Evolutionary conservation across 371 early-diverging fungal species (phyloP), one percentile per base, ranked within the genome.

Genomic region (Apophysomyces ossiformis): DNA sequence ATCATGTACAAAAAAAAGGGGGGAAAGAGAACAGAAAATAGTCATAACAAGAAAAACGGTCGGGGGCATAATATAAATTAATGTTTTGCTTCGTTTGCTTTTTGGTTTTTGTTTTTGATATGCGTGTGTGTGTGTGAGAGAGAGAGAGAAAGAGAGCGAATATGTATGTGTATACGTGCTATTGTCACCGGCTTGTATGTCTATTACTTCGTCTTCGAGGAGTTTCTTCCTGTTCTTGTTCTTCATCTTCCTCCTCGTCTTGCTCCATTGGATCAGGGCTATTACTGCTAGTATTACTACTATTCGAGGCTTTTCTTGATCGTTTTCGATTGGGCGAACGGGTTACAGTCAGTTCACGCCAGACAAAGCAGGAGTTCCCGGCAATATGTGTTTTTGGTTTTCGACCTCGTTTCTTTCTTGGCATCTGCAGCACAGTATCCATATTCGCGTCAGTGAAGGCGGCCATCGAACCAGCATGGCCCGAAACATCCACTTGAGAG

Each of bases 351-450:
- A 70, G 38, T 12, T 70, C 77, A 16, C 72, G 74, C 78, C 80
- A 80, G 6, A 80, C 80, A 75, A 83, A 83, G 54, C 83, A 83
- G 16, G 83, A 79, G 61, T 83, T 80, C 7, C 83, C 83, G 36
- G 59, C 76, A 56, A 83, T 74, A 45, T 79, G 83, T 2, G 75
- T 78, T 45, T 83, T 83, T 11, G 83, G 79, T 66, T 83, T 83
- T 8, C 83, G 61, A 1, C 83, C 83, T 60, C 83, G 68, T 58
- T 83, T 83, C 54, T 80, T 80, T 11, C 70, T 73, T 18, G 82
- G 79, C 75, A 77, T 76, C 32, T 70, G 73, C 37, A 79, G 45
- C 1, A 77, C 73, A 44, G 71, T 73, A 18, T 82, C 79, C 79
- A 79, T 77, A 54, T 64, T 73, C 5, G 78, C 69, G 59, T 76